Conservation (phyloP, 306 rosid species). For the Trichosanthes cucumerina region DNA sequence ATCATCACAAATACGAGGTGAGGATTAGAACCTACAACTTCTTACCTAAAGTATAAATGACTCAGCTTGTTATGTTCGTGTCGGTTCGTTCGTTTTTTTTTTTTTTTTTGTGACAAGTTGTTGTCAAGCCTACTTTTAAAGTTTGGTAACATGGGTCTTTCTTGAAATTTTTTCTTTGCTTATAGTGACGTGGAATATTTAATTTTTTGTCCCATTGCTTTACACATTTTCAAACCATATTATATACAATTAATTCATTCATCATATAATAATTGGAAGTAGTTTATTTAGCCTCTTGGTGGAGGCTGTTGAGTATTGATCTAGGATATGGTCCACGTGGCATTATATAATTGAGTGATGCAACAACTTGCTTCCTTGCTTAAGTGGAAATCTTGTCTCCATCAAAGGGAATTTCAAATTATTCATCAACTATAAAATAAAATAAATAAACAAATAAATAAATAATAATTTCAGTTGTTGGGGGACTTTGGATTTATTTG, state of each 20-base stretch:
- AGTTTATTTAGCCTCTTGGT: not conserved
- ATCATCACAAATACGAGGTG: not conserved
- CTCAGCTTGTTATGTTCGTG: not conserved
- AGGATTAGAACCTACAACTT: too few relatives aligned
- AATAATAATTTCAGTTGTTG: not conserved
- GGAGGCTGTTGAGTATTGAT: not conserved
- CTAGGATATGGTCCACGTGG: not conserved
- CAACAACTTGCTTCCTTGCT: not conserved
- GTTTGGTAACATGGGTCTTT: not conserved
- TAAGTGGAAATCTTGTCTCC: slow-evolving; percentile 8
- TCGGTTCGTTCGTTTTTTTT: not conserved
- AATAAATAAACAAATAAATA: not conserved
- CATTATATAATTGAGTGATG: not conserved
- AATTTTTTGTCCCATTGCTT: not conserved
- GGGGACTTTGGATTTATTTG: not conserved
- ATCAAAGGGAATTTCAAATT: not conserved
- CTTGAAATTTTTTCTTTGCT: not conserved
- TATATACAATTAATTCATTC: not conserved
- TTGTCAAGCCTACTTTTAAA: too few relatives aligned
- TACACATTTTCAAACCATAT: not conserved
- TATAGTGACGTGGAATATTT: not conserved
- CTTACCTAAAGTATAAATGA: not conserved
- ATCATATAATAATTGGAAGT: not conserved
- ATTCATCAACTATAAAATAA: not conserved
- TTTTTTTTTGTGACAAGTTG: too few relatives aligned